Evolutionary conservation across 1,139 yeast genomes (phyloP).

Genomic region (Blastobotrys petasosporus): DNA sequence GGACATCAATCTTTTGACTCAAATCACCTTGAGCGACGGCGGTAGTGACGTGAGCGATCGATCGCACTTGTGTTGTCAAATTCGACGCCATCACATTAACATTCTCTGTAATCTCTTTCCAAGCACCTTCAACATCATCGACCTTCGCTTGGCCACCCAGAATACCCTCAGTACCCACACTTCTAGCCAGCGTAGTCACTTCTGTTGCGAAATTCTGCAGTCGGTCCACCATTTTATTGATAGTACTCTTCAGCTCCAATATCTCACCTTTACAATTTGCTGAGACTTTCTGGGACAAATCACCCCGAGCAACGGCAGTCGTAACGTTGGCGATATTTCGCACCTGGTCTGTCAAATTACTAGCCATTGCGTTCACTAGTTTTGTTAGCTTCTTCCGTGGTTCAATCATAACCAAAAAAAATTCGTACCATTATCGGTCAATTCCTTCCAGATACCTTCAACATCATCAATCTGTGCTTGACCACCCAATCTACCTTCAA

Average conservation of each 20-base stretch:
- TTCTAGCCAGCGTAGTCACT: slow-evolving; percentile 79
- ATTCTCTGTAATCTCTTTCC: slow-evolving; percentile 88
- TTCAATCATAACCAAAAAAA: background rate
- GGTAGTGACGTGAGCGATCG: slow-evolving; percentile 85
- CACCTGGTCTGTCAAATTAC: slow-evolving; percentile 79
- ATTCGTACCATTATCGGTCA: slow-evolving; percentile 60
- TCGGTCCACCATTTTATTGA: slow-evolving; percentile 82
- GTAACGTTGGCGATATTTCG: slow-evolving; percentile 87
- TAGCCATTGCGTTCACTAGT: slow-evolving; percentile 73
- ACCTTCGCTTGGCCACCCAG: slow-evolving; percentile 90
- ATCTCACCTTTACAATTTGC: slow-evolving; percentile 90
- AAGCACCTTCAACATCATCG: slow-evolving; percentile 87
- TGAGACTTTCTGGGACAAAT: slow-evolving; percentile 74
- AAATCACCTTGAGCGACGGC: slow-evolving; percentile 91
- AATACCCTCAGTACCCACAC: slow-evolving; percentile 86
- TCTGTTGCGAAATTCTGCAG: slow-evolving; percentile 84
- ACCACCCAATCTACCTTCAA: slow-evolving; percentile 80
- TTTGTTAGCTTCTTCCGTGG: slow-evolving; percentile 4
- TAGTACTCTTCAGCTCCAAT: slow-evolving; percentile 70
- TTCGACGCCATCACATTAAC: slow-evolving; percentile 88
- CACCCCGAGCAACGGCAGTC: slow-evolving; percentile 90
- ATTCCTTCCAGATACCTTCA: slow-evolving; percentile 85
- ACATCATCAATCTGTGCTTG: slow-evolving; percentile 81
- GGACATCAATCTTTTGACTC: slow-evolving; percentile 81
- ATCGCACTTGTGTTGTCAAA: slow-evolving; percentile 81